phyloP scores from a whole-genome alignment of 352 stramenopile genomes.

The Globisporangium nunn region DNA sequence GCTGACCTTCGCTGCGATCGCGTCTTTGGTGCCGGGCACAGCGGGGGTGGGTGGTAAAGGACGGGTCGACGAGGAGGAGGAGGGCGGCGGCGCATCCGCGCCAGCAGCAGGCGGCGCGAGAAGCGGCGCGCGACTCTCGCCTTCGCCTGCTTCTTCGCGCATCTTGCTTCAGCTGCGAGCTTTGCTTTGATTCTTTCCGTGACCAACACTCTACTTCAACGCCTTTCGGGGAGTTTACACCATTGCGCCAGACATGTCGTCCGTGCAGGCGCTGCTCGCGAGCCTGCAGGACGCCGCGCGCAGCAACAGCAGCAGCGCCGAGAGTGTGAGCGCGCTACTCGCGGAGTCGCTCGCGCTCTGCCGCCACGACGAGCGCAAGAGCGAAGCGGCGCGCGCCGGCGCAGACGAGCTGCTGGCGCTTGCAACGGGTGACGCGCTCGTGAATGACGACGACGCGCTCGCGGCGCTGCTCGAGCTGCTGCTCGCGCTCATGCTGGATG shows the following conservation, averaged over 20 bases:
- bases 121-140: background rate
- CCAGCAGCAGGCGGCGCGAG: background rate
- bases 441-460: conserved; percentile 17
- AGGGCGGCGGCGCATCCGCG: too few species aligned
- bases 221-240: too few species aligned
- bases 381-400: conserved; percentile 20
- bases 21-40: background rate
- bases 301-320: conserved; percentile 11
- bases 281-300: conserved; percentile 26
- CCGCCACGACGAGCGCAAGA: conserved; percentile 25
- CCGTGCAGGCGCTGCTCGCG: conserved; percentile 31
- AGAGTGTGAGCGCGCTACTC: conserved; percentile 18
- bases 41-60: background rate
- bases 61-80: too few species aligned
- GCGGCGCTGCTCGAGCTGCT: conserved; percentile 46
- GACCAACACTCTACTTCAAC: background rate
- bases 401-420: conserved; percentile 27
- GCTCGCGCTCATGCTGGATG: conserved; percentile 22
- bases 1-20: too few species aligned
- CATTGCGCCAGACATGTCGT: conserved; percentile 21
- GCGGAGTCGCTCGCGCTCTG: conserved; percentile 32
- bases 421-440: conserved; percentile 9
- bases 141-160: background rate
- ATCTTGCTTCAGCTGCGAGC: background rate
- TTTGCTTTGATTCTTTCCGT: background rate